phyloP scores from a whole-genome alignment of 1,139 yeast species.

The Sugiyamaella xylanicola region DNA sequence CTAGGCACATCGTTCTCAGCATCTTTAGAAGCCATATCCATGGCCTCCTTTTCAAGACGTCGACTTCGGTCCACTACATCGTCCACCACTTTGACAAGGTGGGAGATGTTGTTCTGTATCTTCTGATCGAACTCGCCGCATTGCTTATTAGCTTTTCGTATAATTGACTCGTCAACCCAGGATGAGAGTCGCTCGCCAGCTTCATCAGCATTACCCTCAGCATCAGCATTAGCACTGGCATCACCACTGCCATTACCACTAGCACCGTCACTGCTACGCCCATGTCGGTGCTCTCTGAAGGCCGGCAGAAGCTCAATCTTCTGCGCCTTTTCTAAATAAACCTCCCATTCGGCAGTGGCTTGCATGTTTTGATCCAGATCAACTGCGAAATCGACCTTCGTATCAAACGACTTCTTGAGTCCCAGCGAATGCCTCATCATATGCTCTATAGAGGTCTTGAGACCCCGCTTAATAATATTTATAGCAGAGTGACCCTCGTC shows the following conservation, averaged over 20 bases:
- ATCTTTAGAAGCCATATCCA: slow-evolving; percentile 19
- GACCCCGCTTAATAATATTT: slow-evolving; percentile 35
- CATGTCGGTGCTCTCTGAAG: slow-evolving; percentile 18
- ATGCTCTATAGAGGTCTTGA: slow-evolving; percentile 37
- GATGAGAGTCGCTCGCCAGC: slow-evolving; percentile 26
- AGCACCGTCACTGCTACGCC: slow-evolving; percentile 19
- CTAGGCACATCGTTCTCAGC: slow-evolving; percentile 21
- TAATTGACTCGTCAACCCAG: slow-evolving; percentile 34
- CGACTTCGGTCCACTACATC: slow-evolving; percentile 30
- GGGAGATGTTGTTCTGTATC: slow-evolving; percentile 23
- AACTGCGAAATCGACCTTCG: slow-evolving; percentile 33
- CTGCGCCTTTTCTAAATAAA: slow-evolving; percentile 27
- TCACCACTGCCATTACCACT: no score
- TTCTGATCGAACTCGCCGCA: slow-evolving; percentile 23
- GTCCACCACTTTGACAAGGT: slow-evolving; percentile 27
- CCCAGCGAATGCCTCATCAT: slow-evolving; percentile 36
- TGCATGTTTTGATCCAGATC: slow-evolving; percentile 33
- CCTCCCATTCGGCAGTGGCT: slow-evolving; percentile 33
- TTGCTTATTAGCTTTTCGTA: slow-evolving; percentile 25
- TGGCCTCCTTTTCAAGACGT: slow-evolving; percentile 25
- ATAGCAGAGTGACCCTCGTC: slow-evolving; percentile 18
- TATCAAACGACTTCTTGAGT: slow-evolving; percentile 33
- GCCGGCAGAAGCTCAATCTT: slow-evolving; percentile 7
- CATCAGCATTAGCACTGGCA: no score
- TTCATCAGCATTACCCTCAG: no score